Conservation (phyloP, 208 protist species). For the Novymonas esmeraldas region DNA sequence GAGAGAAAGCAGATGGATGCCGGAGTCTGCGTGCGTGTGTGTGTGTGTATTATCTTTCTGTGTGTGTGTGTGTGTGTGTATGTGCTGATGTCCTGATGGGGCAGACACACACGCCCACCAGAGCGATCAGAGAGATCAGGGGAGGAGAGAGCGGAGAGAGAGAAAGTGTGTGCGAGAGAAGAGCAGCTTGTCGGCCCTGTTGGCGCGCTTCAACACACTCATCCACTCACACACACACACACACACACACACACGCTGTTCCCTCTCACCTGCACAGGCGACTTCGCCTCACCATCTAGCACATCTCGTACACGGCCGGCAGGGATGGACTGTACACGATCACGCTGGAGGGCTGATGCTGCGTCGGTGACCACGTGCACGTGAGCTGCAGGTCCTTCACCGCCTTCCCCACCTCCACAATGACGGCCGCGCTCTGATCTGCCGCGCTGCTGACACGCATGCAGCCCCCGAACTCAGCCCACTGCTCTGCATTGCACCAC, state of each 20-base stretch:
- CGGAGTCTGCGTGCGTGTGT: too few relatives aligned
- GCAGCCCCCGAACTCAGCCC: constrained; percentile 32
- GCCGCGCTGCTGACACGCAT: constrained; percentile 35
- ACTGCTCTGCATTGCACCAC: constrained; percentile 51
- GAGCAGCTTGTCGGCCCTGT: too few relatives aligned
- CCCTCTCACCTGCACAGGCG: neutral
- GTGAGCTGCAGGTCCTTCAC: constrained; percentile 59
- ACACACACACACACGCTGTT: neutral
- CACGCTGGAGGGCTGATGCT: constrained; percentile 32
- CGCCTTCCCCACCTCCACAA: constrained; percentile 49
- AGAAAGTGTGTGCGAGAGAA: too few relatives aligned
- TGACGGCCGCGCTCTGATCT: constrained; percentile 56
- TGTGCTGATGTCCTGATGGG: too few relatives aligned
- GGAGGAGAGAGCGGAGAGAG: neutral
- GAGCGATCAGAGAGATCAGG: too few relatives aligned
- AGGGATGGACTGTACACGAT: constrained; percentile 65
- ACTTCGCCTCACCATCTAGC: constrained; percentile 11
- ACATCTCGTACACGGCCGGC: constrained; percentile 49
- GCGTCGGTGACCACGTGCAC: constrained; percentile 16
- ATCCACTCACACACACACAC: neutral
- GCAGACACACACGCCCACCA: too few relatives aligned
- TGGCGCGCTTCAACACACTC: too few relatives aligned
- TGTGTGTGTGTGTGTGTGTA: too few relatives aligned
- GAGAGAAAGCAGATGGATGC: too few relatives aligned
- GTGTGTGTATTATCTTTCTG: too few relatives aligned